Conservation (phyloP, 106 monocot species). For the Dendrobium huoshanense region DNA sequence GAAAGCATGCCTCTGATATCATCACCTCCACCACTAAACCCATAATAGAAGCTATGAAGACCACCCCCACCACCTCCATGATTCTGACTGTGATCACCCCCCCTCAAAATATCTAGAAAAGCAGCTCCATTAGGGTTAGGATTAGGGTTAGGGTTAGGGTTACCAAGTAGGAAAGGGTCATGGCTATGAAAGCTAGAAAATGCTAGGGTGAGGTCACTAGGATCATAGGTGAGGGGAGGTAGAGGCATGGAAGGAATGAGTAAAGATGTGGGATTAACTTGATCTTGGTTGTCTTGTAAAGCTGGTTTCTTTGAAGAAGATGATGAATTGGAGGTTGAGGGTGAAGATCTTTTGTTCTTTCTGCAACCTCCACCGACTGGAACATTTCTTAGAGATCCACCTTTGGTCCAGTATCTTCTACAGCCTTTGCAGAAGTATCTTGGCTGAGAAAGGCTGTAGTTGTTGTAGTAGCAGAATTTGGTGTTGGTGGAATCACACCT, state of each 20-base stretch:
- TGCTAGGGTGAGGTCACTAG: slow-evolving; percentile 35
- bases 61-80: neutral
- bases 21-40: slow-evolving; percentile 10
- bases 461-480: slow-evolving; percentile 36
- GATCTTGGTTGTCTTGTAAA: no score
- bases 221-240: slow-evolving; percentile 23
- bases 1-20: slow-evolving; percentile 2
- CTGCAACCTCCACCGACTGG: slow-evolving; percentile 59
- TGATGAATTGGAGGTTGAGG: slow-evolving; percentile 19
- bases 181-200: slow-evolving; percentile 33
- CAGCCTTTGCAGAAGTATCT: slow-evolving; percentile 68
- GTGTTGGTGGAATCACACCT: slow-evolving; percentile 51
- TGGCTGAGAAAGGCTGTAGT: slow-evolving; percentile 61
- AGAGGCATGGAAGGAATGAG: neutral
- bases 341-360: slow-evolving; percentile 46
- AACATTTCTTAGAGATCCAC: slow-evolving; percentile 56
- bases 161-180: neutral
- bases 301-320: neutral
- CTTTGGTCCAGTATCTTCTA: slow-evolving; percentile 56
- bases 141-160: slow-evolving; percentile 6
- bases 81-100: slow-evolving; percentile 18
- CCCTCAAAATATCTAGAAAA: slow-evolving; percentile 8
- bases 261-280: no score
- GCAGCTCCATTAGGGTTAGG: slow-evolving; percentile 1
- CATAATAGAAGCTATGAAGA: slow-evolving; percentile 9